Evolutionary conservation across 768 basidiomycete species (phyloP).

Genomic region (Mycena epipterygia): DNA sequence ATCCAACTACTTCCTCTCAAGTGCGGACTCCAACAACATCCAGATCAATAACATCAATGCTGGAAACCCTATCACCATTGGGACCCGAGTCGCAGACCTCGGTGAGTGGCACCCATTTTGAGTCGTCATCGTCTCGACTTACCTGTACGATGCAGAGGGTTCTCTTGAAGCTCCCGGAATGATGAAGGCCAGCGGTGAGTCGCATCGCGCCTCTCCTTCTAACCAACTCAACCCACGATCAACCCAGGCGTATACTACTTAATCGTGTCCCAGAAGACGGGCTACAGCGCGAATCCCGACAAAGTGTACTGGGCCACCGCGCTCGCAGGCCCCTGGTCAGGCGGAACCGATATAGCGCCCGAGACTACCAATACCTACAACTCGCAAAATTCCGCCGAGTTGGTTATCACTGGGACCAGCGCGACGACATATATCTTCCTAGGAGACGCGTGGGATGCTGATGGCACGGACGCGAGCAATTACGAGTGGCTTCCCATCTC

Average conservation of each 20-base stretch:
- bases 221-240: background rate
- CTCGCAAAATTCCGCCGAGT: slow-evolving; percentile 29
- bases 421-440: slow-evolving; percentile 23
- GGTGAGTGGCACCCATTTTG: background rate
- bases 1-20: slow-evolving; percentile 28
- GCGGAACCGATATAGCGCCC: slow-evolving; percentile 24
- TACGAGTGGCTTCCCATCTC: slow-evolving; percentile 29
- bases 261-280: slow-evolving; percentile 25
- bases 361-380: slow-evolving; percentile 22
- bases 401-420: slow-evolving; percentile 15
- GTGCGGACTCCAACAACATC: slow-evolving; percentile 36
- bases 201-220: background rate
- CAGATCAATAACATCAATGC: slow-evolving; percentile 32
- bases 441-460: slow-evolving; percentile 16
- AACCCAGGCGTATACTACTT: slow-evolving; percentile 24
- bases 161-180: slow-evolving; percentile 21
- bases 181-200: slow-evolving; percentile 18
- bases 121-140: background rate
- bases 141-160: background rate
- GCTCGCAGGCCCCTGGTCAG: slow-evolving; percentile 18
- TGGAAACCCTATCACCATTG: slow-evolving; percentile 22
- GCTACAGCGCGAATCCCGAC: slow-evolving; percentile 7
- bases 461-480: slow-evolving; percentile 23
- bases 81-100: slow-evolving; percentile 22
- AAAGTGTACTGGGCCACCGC: slow-evolving; percentile 14